A percentile compares a stretch with the other conserved stretches of the same genome.
Conservation (phyloP, 2,329 filamentous ascomycete species). For the Aspergillus aculeatinus region DNA sequence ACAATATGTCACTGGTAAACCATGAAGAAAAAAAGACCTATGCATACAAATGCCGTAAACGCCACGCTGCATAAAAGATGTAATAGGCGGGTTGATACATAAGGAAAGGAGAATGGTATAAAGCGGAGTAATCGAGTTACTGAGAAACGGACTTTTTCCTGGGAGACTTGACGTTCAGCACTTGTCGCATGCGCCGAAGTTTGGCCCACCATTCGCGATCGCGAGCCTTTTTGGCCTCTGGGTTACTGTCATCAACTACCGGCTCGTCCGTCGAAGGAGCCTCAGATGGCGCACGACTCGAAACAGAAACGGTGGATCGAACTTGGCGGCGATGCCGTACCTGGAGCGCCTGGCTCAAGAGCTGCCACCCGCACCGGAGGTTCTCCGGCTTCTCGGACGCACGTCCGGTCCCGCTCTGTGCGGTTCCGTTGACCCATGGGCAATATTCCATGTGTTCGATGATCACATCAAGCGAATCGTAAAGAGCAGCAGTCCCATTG, state of each 20-base stretch:
- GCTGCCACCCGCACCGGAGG: conserved; percentile 47
- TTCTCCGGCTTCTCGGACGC: conserved; percentile 31
- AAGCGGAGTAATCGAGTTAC: conserved; percentile 2
- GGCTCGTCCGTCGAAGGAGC: conserved; percentile 21
- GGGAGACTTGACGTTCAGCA: conserved; percentile 65
- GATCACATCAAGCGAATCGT: conserved; percentile 62
- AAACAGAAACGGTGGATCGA: conserved; percentile 27
- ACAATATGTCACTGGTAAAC: not conserved
- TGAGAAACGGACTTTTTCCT: conserved; percentile 39
- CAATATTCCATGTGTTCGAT: conserved; percentile 80
- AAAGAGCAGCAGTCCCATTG: conserved; percentile 45
- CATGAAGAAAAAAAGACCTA: not conserved
- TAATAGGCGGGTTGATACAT: not conserved
- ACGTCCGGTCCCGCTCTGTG: conserved; percentile 54
- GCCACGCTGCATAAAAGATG: conserved; percentile 15
- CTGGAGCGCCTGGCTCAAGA: conserved; percentile 43
- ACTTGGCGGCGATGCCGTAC: conserved; percentile 38
- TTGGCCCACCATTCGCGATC: conserved; percentile 74
- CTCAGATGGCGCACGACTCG: conserved; percentile 30
- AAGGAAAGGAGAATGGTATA: not conserved
- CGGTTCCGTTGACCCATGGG: conserved; percentile 68
- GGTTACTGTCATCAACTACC: conserved; percentile 37
- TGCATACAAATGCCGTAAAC: conserved; percentile 13
- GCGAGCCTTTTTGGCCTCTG: conserved; percentile 54
- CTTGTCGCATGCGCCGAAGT: conserved; percentile 67